These are phyloP conservation scores for Nicotiana tomentosiformis DNA, from an alignment of 257 asterid species.

Conservation along the genomic window DNA sequence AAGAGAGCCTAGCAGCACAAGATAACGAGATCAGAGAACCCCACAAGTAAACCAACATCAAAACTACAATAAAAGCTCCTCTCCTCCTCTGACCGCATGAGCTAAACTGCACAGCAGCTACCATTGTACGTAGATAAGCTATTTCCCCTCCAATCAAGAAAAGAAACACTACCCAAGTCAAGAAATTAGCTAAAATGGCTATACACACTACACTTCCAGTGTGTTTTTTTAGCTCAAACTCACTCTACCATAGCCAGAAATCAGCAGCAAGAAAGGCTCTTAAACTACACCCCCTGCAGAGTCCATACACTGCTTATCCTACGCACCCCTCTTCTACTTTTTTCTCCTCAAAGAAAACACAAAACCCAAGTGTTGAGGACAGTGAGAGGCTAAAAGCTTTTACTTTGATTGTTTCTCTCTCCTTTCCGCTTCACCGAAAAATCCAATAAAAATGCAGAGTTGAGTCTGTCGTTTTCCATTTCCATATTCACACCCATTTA, in stretches of 20 bases:
- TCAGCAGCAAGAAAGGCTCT: not conserved
- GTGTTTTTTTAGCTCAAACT: not conserved
- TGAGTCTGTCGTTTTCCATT: constrained; percentile 23
- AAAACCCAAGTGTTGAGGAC: not conserved
- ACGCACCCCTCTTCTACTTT: constrained; percentile 14
- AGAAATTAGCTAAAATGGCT: not conserved
- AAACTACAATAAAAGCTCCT: not conserved
- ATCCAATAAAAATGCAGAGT: constrained; percentile 29
- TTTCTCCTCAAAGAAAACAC: not conserved
- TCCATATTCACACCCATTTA: not conserved
- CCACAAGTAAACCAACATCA: constrained; percentile 33
- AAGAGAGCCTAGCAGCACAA: constrained; percentile 42
- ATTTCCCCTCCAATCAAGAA: not conserved
- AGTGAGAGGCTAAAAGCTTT: constrained; percentile 6
- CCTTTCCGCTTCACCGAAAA: constrained; percentile 25
- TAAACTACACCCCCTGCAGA: not conserved
- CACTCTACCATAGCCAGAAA: not conserved
- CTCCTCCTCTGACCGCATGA: constrained; percentile 19
- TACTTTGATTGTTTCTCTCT: constrained; percentile 18
- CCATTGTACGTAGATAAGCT: constrained; percentile 2
- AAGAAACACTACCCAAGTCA: constrained; percentile 16
- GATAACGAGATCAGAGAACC: constrained; percentile 35
- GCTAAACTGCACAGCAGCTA: constrained; percentile 21
- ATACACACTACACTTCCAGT: not conserved
- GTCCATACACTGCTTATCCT: constrained; percentile 27